Percentiles rank a stretch among this genome's conserved stretches.
Evolutionary conservation across 768 basidiomycete genomes (phyloP).

Genomic region (Suillus discolor): DNA sequence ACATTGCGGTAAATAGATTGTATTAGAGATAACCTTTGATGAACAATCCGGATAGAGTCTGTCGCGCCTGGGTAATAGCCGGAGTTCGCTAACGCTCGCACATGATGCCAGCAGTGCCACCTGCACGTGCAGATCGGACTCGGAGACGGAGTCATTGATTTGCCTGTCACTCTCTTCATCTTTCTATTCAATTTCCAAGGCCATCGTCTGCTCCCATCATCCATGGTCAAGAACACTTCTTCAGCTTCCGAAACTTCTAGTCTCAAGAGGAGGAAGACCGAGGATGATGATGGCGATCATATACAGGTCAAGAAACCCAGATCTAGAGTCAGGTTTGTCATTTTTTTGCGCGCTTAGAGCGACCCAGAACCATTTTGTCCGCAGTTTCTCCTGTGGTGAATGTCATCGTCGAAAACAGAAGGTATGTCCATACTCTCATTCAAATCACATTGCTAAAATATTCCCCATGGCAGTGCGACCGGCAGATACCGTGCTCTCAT

Average conservation of each 20-base stretch:
- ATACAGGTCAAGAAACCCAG: conserved; percentile 61
- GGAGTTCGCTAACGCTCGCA: not conserved
- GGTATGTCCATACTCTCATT: conserved; percentile 40
- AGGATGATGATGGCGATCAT: conserved; percentile 54
- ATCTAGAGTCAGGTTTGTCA: conserved; percentile 71
- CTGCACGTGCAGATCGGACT: conserved; percentile 31
- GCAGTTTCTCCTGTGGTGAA: conserved; percentile 83
- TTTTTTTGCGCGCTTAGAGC: conserved; percentile 5
- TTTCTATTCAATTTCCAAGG: conserved; percentile 35
- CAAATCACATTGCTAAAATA: conserved; percentile 21
- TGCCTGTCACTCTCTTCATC: conserved; percentile 17
- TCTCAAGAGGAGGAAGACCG: conserved; percentile 63
- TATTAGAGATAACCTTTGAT: not conserved
- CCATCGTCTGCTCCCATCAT: conserved; percentile 7
- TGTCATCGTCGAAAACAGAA: conserved; percentile 90
- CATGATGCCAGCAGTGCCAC: conserved; percentile 2
- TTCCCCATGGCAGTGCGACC: conserved; percentile 64
- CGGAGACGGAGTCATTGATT: conserved; percentile 13
- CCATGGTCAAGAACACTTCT: conserved; percentile 32
- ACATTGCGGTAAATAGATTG: not conserved
- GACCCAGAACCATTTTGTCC: conserved; percentile 12
- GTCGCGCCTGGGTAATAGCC: not conserved
- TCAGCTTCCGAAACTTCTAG: conserved; percentile 34
- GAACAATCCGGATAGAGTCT: not conserved
- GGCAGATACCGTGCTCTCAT: conserved; percentile 84